Evolutionary conservation across 352 stramenopile species (phyloP), one percentile per base, ranked within the genome.

Genomic region (Globisporangium parvum): DNA sequence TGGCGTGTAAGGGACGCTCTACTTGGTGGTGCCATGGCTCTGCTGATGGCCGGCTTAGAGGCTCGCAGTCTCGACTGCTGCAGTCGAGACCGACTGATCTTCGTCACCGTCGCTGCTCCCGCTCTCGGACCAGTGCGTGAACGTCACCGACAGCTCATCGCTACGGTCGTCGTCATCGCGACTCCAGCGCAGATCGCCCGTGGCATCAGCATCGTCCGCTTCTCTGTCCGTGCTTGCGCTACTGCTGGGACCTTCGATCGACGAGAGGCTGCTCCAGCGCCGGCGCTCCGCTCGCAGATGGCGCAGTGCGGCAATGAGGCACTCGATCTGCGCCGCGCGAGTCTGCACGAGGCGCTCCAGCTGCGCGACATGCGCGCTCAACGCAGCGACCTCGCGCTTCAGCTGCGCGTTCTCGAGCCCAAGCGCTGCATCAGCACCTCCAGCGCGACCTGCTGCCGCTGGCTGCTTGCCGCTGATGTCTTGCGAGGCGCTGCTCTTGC

Each of bases 231-330:
- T 17, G 15, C 33, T 49, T 18, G 24, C 6, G 3, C 31, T 12
- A 37, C 20, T 18, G 33, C 12, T 45, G 12, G 21, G n/a, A 11
- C 17, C 21, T 20, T 42, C 44, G 8, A 44, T n/a, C 8, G 54
- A 60, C 12, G 54, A 54, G 46, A 60, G 11, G 14, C 54, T 50
- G 39, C 46, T 54, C 54, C 26, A 54, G 37, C 46, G 46, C 20
- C 21, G 54, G 31, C 40, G 47, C 37, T 60, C 21, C 4, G 44
- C 4, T 14, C 54, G n/a, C 23, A 60, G 20, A 24, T 60, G 47
- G 5, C 54, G 47, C 20, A 51, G 31, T 5, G 39, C 35, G 18
- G 18, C 28, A 21, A 62, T 40, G 26, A 62, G 18, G n/a, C 39
- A 24, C 21, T 56, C 26, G 40, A 62, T 62, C 24, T 56, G 47